Evolutionary conservation across 495 filamentous ascomycete species (phyloP), one percentile per base, ranked within the genome.

Genomic region (Oidiodendron maius): DNA sequence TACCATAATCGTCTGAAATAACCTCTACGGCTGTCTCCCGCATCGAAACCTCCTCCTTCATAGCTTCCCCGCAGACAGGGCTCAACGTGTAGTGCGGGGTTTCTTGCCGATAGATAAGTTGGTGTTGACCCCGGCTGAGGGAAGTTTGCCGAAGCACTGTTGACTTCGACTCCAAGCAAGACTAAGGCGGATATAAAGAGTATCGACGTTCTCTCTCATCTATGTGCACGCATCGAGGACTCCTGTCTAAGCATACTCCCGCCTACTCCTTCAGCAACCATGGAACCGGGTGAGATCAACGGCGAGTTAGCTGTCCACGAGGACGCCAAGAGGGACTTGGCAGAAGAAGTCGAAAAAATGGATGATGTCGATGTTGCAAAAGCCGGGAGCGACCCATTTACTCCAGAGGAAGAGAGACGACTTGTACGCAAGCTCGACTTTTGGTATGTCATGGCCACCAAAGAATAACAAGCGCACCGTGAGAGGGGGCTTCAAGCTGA

Each of bases 301-400:
- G 38, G 20, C 38, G 26, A 36, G 2, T 16, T 38, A 11, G 49
- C 28, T 16, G 41, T 46, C 34, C 36, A 53, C 34, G 46, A 52
- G 15, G 54, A 34, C 26, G 52, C 56, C 17, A 34, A 30, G 52
- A 46, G 28, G 47, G 47, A 57, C 30, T 28, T 21, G 21, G 32
- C 71, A 30, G 71, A 72, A 48, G 71, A 66, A 1, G 41, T 68
- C 12, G 69, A 74, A 51, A 61, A 60, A 30, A 67, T 72, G 52
- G 71, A 75, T 46, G 72, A 70, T 4, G 48, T 75, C 44, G 68
- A 66, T 45, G 65, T 75, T 2, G 46, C 56, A 16, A 73, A 75
- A 50, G 51, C 58, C 0, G 71, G 71, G 16, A 67, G 69, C n/a
- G 55, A 64, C 42, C 56, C 57, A 10, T 74, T 70, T 50, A 61